Conservation (phyloP, 2,329 filamentous ascomycete genomes). For the Emmonsiellopsis sp. region DNA sequence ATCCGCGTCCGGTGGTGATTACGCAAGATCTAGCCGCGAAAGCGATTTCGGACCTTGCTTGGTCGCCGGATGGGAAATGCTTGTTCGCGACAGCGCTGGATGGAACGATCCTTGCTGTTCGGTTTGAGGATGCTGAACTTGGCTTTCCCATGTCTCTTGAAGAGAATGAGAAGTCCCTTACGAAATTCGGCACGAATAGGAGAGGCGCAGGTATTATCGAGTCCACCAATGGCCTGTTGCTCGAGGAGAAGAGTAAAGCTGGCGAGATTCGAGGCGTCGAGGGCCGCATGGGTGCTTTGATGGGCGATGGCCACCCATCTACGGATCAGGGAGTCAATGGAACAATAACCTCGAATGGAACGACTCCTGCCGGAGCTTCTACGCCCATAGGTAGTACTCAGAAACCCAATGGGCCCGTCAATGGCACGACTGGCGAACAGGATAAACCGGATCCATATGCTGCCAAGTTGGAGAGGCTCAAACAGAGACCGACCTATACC, state of each 20-base stretch:
- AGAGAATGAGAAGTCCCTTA: slow-evolving; percentile 86
- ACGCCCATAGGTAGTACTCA: slow-evolving; percentile 21
- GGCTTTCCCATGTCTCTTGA: slow-evolving; percentile 78
- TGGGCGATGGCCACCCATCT: slow-evolving; percentile 66
- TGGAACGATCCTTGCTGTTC: slow-evolving; percentile 71
- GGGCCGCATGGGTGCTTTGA: slow-evolving; percentile 94
- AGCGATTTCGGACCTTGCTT: slow-evolving; percentile 86
- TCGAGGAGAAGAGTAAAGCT: slow-evolving; percentile 88
- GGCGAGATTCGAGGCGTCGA: slow-evolving; percentile 84
- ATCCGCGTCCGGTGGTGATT: slow-evolving; percentile 81
- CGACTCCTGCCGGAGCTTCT: slow-evolving; percentile 24
- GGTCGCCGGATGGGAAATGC: slow-evolving; percentile 84
- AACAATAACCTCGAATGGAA: slow-evolving; percentile 35
- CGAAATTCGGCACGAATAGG: slow-evolving; percentile 82
- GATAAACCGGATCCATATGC: slow-evolving; percentile 43
- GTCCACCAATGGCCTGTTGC: slow-evolving; percentile 74
- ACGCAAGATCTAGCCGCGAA: slow-evolving; percentile 82
- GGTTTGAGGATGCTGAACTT: slow-evolving; percentile 79
- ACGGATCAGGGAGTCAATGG: slow-evolving; percentile 46
- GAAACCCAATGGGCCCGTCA: slow-evolving; percentile 29
- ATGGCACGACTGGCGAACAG: slow-evolving; percentile 13
- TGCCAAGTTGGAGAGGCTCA: slow-evolving; percentile 59
- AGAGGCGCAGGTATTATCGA: slow-evolving; percentile 87
- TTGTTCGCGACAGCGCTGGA: slow-evolving; percentile 83
- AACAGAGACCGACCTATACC: slow-evolving; percentile 85